A percentile compares a stretch with the other conserved stretches of the same genome.
Conservation (phyloP, 2,329 filamentous ascomycete species). For the Paracoccidioides brasiliensis region DNA sequence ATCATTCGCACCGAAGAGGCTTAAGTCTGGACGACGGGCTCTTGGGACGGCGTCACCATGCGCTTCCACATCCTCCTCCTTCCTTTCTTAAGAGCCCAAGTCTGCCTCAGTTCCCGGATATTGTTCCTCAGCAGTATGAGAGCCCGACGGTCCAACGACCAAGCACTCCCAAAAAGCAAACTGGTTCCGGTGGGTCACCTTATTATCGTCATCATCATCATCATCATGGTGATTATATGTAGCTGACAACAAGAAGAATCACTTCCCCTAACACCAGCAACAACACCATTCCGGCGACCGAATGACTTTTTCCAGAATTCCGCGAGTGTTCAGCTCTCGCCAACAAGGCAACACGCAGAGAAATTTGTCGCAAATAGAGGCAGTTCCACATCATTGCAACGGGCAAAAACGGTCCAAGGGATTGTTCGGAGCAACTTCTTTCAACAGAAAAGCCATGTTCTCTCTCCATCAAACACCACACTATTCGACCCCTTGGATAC, state of each 20-base stretch:
- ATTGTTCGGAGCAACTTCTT: constrained; percentile 20
- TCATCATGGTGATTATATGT: neutral
- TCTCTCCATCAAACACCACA: constrained; percentile 45
- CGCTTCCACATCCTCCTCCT: neutral
- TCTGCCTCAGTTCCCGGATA: constrained; percentile 26
- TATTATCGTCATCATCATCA: too few relatives aligned
- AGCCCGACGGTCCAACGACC: constrained; percentile 36
- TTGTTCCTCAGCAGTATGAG: neutral
- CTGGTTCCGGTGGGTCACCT: constrained; percentile 43
- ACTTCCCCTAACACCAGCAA: constrained; percentile 52
- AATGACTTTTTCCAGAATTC: constrained; percentile 26
- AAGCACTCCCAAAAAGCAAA: constrained; percentile 50
- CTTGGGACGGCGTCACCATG: constrained; percentile 5
- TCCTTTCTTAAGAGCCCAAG: constrained; percentile 38
- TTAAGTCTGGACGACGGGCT: constrained; percentile 60
- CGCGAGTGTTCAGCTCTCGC: constrained; percentile 28
- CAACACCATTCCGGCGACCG: constrained; percentile 42
- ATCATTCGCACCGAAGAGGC: constrained; percentile 60
- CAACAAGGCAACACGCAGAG: constrained; percentile 22
- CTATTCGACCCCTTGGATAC: constrained; percentile 37
- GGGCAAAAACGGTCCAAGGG: constrained; percentile 37
- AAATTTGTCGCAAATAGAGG: constrained; percentile 20
- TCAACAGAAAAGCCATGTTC: constrained; percentile 32
- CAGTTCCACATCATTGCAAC: constrained; percentile 30
- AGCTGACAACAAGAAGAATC: constrained; percentile 5